phyloP scores from a whole-genome alignment of 2,329 filamentous ascomycete genomes.

The Rhynchosporium secalis region DNA sequence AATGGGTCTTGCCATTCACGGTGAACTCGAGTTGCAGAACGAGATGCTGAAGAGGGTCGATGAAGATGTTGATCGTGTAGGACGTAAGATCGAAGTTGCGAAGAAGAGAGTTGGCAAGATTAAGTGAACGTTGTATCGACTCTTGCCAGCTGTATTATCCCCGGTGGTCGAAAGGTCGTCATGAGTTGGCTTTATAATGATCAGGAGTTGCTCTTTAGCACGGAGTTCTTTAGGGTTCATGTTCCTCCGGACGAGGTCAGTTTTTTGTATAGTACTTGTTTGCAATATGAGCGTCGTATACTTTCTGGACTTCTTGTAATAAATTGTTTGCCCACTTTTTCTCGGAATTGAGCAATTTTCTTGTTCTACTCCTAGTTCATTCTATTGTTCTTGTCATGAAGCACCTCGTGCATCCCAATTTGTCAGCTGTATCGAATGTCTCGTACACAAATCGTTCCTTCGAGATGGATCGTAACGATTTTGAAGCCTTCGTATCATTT shows the following conservation, averaged over 20 bases:
- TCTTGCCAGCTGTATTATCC: conserved; percentile 69
- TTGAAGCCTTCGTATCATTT: too few species aligned
- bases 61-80: conserved; percentile 64
- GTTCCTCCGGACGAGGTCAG: too few species aligned
- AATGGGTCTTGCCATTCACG: conserved; percentile 74
- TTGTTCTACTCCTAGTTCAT: neutral
- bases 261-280: conserved; percentile 6
- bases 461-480: too few species aligned
- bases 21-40: conserved; percentile 71
- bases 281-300: neutral
- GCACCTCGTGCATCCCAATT: neutral
- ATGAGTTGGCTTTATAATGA: neutral
- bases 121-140: conserved; percentile 40
- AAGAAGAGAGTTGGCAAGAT: conserved; percentile 71
- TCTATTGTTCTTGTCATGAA: neutral
- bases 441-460: too few species aligned
- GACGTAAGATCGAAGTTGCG: conserved; percentile 70
- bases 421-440: too few species aligned
- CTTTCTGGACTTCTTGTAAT: neutral
- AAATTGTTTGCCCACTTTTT: neutral
- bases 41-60: conserved; percentile 68
- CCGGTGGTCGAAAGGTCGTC: conserved; percentile 48
- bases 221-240: conserved; percentile 1
- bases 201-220: conserved; percentile 3
- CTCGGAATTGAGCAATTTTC: neutral